Evolutionary conservation across 345 rosid species (phyloP), one percentile per base, ranked within the genome.

Genomic region (Psidium guajava): DNA sequence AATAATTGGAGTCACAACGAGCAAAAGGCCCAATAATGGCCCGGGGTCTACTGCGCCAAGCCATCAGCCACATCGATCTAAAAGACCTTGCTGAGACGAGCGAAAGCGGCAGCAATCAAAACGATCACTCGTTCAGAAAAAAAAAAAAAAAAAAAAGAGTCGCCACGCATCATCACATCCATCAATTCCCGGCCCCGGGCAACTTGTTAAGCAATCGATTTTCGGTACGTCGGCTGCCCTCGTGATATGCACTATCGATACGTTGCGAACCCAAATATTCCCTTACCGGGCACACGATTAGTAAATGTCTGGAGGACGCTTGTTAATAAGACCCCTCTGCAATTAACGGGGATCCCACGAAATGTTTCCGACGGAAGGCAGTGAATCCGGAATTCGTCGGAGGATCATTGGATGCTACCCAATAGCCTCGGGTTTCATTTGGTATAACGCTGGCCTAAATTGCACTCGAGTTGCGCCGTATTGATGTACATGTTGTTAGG

Each of bases 401-500:
- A 14, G 42, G 74, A 61, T 28, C 15, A 28, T 15, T 16, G 22
- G 42, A 64, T 64, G 22, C 6, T 28, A n/a, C 0, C 3, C 75
- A 3, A 15, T 15, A 61, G 75, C 42, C 75, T 61, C 22, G 2
- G 40, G 14, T 61, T 28, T 61, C 75, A 32, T 32, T 69, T 8
- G 22, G 44, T 2, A 0, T 32, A 64, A 32, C 3, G 16, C 4
- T 64, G 11, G 47, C 47, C 47, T 18, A 22, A 69, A 69, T 0
- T 0, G 24, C 16, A 64, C 22, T 12, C 36, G 15, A 8, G 44
- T 0, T 2, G 13, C 5, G 21, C 5, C 0, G 24, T 3, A 18
- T 61, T 64, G 75, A 28, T 16, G 3, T 16, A 8, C 44, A 32
- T 64, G 75, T 49, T 64, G 75, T 49, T 49, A 49, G 50, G 2